Evolutionary conservation across 2,329 filamentous ascomycete species (phyloP).

Genomic region (Penicillium sp.): DNA sequence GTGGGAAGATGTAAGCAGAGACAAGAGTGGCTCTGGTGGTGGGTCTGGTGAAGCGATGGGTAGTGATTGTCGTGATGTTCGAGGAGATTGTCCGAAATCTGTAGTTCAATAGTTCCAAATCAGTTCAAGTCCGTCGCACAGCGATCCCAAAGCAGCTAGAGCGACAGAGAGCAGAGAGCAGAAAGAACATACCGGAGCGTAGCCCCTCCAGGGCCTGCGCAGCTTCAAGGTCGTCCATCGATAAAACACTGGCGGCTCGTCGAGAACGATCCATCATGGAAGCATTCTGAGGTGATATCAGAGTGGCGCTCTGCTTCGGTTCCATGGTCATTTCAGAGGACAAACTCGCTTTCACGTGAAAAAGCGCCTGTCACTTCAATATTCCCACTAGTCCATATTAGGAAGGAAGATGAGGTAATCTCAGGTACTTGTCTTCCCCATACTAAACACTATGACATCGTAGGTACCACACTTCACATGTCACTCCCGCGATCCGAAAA

Average conservation of each 20-base stretch:
- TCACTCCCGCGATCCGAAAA: neutral
- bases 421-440: neutral
- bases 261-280: conserved; percentile 45
- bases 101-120: conserved; percentile 5
- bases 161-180: neutral
- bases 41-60: conserved; percentile 33
- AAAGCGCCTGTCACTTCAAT: neutral
- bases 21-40: conserved; percentile 76
- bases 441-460: neutral
- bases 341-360: conserved; percentile 9
- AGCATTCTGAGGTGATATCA: conserved; percentile 16
- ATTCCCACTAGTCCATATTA: neutral
- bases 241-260: conserved; percentile 49
- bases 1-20: conserved; percentile 83
- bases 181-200: conserved; percentile 61
- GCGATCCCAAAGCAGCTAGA: neutral
- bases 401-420: conserved; percentile 12
- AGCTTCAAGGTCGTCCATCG: conserved; percentile 57
- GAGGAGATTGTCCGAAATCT: conserved; percentile 70
- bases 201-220: conserved; percentile 76
- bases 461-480: conserved; percentile 9
- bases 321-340: conserved; percentile 14
- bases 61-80: conserved; percentile 42
- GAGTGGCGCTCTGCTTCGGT: conserved; percentile 10
- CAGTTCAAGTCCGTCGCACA: conserved; percentile 5